phyloP scores from a whole-genome alignment of 139 green algal species.

The Auxenochlorella pyrenoidosa region DNA sequence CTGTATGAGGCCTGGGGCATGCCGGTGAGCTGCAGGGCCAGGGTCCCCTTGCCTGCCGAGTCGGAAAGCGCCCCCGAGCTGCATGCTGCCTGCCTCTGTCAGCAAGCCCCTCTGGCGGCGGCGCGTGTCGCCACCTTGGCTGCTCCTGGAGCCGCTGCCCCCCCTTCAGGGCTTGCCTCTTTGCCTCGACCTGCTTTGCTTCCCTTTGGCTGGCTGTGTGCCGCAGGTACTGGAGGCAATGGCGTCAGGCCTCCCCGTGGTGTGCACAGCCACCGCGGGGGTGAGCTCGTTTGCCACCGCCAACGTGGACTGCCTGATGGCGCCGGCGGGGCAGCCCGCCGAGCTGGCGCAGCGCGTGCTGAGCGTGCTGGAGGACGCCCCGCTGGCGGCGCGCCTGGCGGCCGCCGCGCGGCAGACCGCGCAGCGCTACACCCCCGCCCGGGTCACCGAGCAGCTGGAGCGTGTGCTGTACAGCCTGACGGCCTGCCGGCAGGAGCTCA shows the following conservation, averaged over 20 bases:
- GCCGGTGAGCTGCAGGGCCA: constrained; percentile 55
- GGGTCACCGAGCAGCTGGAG: constrained; percentile 57
- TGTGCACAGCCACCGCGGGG: constrained; percentile 67
- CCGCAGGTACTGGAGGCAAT: constrained; percentile 68
- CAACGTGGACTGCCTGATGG: constrained; percentile 65
- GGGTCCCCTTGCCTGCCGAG: no score
- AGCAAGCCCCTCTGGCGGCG: neutral
- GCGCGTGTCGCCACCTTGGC: no score
- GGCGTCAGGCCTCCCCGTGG: constrained; percentile 68
- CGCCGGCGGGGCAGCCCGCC: constrained; percentile 22
- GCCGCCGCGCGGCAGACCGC: constrained; percentile 14
- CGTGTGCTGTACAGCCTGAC: constrained; percentile 69
- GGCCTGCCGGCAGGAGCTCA: constrained; percentile 58
- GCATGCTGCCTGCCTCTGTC: neutral
- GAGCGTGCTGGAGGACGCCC: constrained; percentile 11
- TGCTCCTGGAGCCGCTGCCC: no score
- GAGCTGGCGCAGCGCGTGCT: constrained; percentile 28
- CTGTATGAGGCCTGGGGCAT: constrained; percentile 81
- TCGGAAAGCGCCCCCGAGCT: no score
- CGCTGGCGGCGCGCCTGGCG: constrained; percentile 11
- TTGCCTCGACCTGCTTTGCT: neutral
- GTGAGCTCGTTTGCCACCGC: constrained; percentile 63
- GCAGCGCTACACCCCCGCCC: neutral
- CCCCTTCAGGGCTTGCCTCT: no score
- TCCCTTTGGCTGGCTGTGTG: neutral